Base-by-base conservation (phyloP, 208 protist genomes). In the Leishmania amazonensis region DNA sequence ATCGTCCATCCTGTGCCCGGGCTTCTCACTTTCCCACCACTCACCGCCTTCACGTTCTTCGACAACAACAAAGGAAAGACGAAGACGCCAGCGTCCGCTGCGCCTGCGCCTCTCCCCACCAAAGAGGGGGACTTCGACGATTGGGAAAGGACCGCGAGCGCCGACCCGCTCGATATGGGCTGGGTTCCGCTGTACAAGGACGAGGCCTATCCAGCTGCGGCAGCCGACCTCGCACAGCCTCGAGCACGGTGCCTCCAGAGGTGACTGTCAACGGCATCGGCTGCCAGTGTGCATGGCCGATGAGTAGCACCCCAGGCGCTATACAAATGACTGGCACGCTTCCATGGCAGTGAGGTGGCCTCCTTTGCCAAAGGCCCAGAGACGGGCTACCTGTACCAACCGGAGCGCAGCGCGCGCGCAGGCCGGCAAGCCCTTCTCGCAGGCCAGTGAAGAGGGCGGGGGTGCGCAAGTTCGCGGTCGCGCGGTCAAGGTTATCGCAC, bases 391-490 rank as follows among this genome's bases (percentile, higher is more conserved):
- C 75, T 88, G 8, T 90, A 84, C 80, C 89, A 90, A 65, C 64
- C 51, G 8, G 77, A 81, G 58, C 88, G 87, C 81, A 31, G 38
- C 68, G n/a, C 45, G 64, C 38, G 64, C 47, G 45, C 54, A 86
- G 53, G 76, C 65, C 1, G 83, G 83, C 47, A 78, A 83, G 49
- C 75, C 82, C 15, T 89, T 83, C 78, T 81, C 82, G 84, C 79
- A 71, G 42, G 84, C 87, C 17, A 83, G 78, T n/a, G 78, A 80
- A 58, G 87, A 88, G 67, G 83, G 89, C 54, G 58, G n/a, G 58
- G 58, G 81, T 87, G 79, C 80, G 79, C 70, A 92, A 90, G 85
- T 88, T 85, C 68, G 81, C 87, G 24, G 90, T 92, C 60, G 86
- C 83, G 7, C 86, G 89, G 40, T 85, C 80, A 49, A 89, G 83